These are phyloP conservation scores for Diospyros lotus DNA, from an alignment of 148 eudicot genomes.

Conservation along the genomic window DNA sequence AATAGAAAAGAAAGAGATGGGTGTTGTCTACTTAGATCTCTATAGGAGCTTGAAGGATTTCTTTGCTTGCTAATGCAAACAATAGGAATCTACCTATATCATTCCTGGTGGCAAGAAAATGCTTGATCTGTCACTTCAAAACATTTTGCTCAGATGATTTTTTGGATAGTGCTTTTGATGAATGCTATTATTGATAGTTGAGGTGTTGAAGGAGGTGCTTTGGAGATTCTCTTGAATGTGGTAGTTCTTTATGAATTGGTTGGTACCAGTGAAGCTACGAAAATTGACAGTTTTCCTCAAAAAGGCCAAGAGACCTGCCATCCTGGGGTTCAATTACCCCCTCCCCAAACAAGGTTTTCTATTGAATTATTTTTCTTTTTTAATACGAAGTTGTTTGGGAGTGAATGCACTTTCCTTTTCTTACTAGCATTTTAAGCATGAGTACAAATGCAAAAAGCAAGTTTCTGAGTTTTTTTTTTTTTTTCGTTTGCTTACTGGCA, in stretches of 20 bases:
- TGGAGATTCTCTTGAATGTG: neutral
- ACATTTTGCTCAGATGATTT: too few relatives aligned
- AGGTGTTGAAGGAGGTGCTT: neutral
- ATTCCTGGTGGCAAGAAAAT: neutral
- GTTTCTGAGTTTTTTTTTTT: too few relatives aligned
- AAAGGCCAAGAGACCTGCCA: neutral
- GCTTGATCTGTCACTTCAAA: neutral
- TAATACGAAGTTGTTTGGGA: too few relatives aligned
- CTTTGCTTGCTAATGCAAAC: too few relatives aligned
- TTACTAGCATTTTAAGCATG: too few relatives aligned
- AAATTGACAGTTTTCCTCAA: neutral
- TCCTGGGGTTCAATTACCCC: neutral
- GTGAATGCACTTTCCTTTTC: too few relatives aligned
- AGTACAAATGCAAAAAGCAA: too few relatives aligned
- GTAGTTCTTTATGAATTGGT: neutral
- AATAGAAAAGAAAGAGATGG: neutral
- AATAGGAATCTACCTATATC: neutral
- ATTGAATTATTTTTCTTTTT: too few relatives aligned
- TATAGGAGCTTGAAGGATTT: neutral
- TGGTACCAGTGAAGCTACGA: neutral
- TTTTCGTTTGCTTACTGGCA: too few relatives aligned
- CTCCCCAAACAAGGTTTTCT: too few relatives aligned
- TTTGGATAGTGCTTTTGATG: neutral
- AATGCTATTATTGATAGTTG: neutral
- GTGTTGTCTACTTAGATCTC: neutral